Percentiles rank a stretch among this genome's conserved stretches.
phyloP scores from a whole-genome alignment of 2,329 filamentous ascomycete genomes.

The Coniochaeta ligniaria region DNA sequence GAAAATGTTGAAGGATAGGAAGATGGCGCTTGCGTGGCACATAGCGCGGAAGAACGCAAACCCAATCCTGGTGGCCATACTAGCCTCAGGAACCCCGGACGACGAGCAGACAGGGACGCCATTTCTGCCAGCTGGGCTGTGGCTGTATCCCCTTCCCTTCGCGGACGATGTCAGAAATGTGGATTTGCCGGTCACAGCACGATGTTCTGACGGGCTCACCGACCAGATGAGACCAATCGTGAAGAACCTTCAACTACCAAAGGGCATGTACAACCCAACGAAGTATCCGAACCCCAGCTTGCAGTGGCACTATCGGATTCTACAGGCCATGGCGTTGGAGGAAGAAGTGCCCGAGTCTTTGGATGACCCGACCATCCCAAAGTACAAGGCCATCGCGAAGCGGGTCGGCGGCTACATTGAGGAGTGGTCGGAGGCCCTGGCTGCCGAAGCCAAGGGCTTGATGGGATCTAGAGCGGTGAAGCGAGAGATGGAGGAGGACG shows the following conservation, averaged over 20 bases:
- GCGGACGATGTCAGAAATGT: slow-evolving; percentile 82
- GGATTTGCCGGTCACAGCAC: slow-evolving; percentile 41
- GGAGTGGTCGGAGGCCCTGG: slow-evolving; percentile 67
- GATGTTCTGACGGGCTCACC: slow-evolving; percentile 63
- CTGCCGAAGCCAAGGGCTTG: slow-evolving; percentile 39
- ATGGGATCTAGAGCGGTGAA: slow-evolving; percentile 38
- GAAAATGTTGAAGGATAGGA: slow-evolving; percentile 72
- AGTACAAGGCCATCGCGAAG: slow-evolving; percentile 83
- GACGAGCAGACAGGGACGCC: slow-evolving; percentile 61
- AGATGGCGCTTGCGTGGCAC: slow-evolving; percentile 85
- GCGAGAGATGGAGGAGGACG: slow-evolving; percentile 40
- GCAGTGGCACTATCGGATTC: slow-evolving; percentile 95
- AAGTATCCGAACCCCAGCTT: slow-evolving; percentile 89
- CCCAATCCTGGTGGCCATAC: slow-evolving; percentile 72
- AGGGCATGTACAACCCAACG: slow-evolving; percentile 71
- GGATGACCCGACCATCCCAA: slow-evolving; percentile 75
- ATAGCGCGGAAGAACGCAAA: slow-evolving; percentile 74
- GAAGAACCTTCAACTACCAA: slow-evolving; percentile 82
- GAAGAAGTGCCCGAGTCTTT: slow-evolving; percentile 75
- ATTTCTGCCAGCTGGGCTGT: slow-evolving; percentile 73
- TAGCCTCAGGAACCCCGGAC: slow-evolving; percentile 63
- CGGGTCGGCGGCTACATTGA: slow-evolving; percentile 72
- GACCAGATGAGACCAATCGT: slow-evolving; percentile 78
- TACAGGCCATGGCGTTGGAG: slow-evolving; percentile 85
- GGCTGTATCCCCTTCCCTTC: slow-evolving; percentile 82